A percentile compares a stretch with the other conserved stretches of the same genome.
phyloP scores from a whole-genome alignment of 352 stramenopile species.

The Thalassiosira hispida region DNA sequence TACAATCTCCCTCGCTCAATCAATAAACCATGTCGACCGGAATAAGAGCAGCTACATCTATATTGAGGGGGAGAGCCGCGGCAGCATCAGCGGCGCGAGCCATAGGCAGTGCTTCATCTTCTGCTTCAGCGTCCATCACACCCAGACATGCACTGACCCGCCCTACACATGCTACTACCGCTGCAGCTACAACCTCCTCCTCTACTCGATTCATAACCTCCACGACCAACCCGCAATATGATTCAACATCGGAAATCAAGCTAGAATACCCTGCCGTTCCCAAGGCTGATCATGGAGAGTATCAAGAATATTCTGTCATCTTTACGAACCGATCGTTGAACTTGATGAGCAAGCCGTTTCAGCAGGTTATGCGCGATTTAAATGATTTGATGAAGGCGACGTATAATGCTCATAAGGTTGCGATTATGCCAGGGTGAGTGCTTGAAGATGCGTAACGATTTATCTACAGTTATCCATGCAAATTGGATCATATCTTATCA shows the following conservation, averaged over 20 bases:
- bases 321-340: conserved; percentile 87
- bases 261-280: conserved; percentile 60
- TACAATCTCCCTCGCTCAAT: too few species aligned
- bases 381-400: conserved; percentile 82
- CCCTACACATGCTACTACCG: too few species aligned
- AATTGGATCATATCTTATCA: conserved; percentile 2
- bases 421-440: conserved; percentile 84
- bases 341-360: conserved; percentile 86
- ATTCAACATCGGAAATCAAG: neutral
- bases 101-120: too few species aligned
- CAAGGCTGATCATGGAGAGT: conserved; percentile 76
- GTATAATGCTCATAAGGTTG: conserved; percentile 86
- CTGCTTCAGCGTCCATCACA: too few species aligned
- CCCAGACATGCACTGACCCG: too few species aligned
- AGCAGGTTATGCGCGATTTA: conserved; percentile 85
- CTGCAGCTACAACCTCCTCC: too few species aligned
- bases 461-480: neutral
- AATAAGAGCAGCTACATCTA: too few species aligned
- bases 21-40: too few species aligned
- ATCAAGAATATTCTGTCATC: conserved; percentile 84
- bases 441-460: neutral
- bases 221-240: too few species aligned
- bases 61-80: too few species aligned
- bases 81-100: too few species aligned
- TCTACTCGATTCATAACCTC: too few species aligned